phyloP scores from a whole-genome alignment of 495 filamentous ascomycete species.

The Penicillium salamii region DNA sequence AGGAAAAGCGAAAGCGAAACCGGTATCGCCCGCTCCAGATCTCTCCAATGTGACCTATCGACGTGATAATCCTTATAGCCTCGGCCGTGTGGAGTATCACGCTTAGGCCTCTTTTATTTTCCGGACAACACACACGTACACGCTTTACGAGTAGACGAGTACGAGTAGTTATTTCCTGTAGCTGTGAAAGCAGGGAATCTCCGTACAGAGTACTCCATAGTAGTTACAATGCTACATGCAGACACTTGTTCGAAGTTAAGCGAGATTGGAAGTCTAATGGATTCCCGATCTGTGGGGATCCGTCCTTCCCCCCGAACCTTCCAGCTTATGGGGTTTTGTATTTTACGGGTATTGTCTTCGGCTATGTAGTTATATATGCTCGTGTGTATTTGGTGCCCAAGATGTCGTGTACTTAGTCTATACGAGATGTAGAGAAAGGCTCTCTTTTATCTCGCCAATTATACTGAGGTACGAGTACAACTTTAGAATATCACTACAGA shows the following conservation, averaged over 20 bases:
- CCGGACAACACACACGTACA: neutral
- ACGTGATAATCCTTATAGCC: neutral
- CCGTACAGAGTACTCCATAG: too few relatives aligned
- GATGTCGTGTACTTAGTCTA: too few relatives aligned
- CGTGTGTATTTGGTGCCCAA: too few relatives aligned
- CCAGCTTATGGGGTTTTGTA: constrained; percentile 18
- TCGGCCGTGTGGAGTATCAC: neutral
- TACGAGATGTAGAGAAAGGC: too few relatives aligned
- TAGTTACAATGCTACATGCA: neutral
- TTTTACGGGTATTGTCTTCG: neutral
- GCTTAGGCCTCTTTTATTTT: neutral
- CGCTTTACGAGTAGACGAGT: too few relatives aligned
- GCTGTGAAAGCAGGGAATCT: too few relatives aligned
- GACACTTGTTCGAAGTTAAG: neutral
- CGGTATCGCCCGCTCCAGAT: neutral
- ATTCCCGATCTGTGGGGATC: neutral
- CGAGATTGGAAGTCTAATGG: neutral
- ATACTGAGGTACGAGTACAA: too few relatives aligned
- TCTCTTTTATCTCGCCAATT: too few relatives aligned
- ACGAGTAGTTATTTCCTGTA: too few relatives aligned
- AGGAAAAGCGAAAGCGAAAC: neutral
- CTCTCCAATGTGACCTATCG: constrained; percentile 2
- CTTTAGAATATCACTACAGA: too few relatives aligned
- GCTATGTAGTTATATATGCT: too few relatives aligned
- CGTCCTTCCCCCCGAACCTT: constrained; percentile 18